Evolutionary conservation across 495 filamentous ascomycete species (phyloP), one percentile per base, ranked within the genome.

Genomic region (Xylaria longipes): DNA sequence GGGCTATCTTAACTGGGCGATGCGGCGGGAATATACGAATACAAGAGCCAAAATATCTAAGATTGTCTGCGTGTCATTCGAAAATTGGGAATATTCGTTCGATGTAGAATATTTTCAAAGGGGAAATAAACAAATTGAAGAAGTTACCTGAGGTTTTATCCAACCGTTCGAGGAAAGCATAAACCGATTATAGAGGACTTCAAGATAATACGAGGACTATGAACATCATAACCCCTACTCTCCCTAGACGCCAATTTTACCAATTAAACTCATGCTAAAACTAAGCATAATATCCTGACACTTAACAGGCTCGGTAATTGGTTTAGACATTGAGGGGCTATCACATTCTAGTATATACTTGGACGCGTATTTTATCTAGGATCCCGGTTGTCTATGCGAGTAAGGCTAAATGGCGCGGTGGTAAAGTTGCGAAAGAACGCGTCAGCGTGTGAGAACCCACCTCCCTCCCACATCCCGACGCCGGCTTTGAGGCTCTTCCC

Each of bases 391-490:
- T 60, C n/a, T 20, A 37, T 8, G n/a, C 56, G 15, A 54, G 50
- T 29, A 54, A 58, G 31, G 56, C 57, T 60, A 22, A 7, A 35
- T 60, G 57, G 22, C n/a, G 31, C 57, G 57, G 57, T 60, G n/a
- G 58, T 62, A 62, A 5, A 39, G 33, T 5, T 62, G 31, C 35
- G 17, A 17, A 62, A 64, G 61, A 64, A 64, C 61, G 61, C 61
- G 61, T 64, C 61, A 64, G 61, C 61, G 41, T 29, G 27, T 29
- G 27, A 31, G 27, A 45, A 29, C 61, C 37, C 61, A 20, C 41
- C 61, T 64, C 61, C 41, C 61, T 64, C 61, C 61, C 61, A 64
- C 61, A 64, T 64, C 41, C 61, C 61, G 61, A 64, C 41, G 27
- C 61, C 37, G 15, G 25, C 61, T 31, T 64, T 64, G 61, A 45